Evolutionary conservation across 768 basidiomycete species (phyloP).

Genomic region (Podaxis mareebaensis): DNA sequence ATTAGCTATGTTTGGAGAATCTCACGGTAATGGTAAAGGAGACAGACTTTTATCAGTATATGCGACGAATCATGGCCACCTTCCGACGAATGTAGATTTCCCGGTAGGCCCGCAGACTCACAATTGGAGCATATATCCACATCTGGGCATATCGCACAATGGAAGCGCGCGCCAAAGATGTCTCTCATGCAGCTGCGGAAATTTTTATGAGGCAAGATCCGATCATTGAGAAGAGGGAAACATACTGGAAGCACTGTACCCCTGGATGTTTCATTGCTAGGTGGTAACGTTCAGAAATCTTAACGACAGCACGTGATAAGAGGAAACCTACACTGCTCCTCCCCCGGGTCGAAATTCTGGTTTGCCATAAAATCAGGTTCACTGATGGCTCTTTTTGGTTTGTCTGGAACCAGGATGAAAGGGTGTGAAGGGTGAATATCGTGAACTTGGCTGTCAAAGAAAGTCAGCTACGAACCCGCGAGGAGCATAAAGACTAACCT

Average conservation of each 20-base stretch:
- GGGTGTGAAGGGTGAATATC: slow-evolving; percentile 90
- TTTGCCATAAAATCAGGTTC: slow-evolving; percentile 38
- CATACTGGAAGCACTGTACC: slow-evolving; percentile 86
- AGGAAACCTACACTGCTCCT: slow-evolving; percentile 59
- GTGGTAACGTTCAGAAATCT: slow-evolving; percentile 2
- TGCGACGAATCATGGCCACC: slow-evolving; percentile 84
- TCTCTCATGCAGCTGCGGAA: slow-evolving; percentile 75
- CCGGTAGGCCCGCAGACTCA: slow-evolving; percentile 83
- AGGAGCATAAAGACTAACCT: slow-evolving; percentile 42
- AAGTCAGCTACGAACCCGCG: slow-evolving; percentile 1
- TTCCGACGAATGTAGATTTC: slow-evolving; percentile 74
- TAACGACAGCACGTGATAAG: slow-evolving; percentile 11
- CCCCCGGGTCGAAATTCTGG: slow-evolving; percentile 40
- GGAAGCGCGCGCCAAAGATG: slow-evolving; percentile 90
- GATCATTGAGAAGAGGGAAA: slow-evolving; percentile 16
- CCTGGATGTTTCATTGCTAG: slow-evolving; percentile 77
- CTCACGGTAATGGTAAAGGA: not conserved
- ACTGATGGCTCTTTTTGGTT: slow-evolving; percentile 38
- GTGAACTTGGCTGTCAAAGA: slow-evolving; percentile 69
- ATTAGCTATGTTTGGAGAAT: slow-evolving; percentile 1
- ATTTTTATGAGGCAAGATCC: slow-evolving; percentile 2
- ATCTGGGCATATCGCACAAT: slow-evolving; percentile 85
- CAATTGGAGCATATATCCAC: slow-evolving; percentile 88
- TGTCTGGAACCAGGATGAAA: slow-evolving; percentile 80
- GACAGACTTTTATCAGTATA: slow-evolving; percentile 86